Base-by-base conservation (phyloP, 257 asterid genomes). In the Plectranthus barbatus region DNA sequence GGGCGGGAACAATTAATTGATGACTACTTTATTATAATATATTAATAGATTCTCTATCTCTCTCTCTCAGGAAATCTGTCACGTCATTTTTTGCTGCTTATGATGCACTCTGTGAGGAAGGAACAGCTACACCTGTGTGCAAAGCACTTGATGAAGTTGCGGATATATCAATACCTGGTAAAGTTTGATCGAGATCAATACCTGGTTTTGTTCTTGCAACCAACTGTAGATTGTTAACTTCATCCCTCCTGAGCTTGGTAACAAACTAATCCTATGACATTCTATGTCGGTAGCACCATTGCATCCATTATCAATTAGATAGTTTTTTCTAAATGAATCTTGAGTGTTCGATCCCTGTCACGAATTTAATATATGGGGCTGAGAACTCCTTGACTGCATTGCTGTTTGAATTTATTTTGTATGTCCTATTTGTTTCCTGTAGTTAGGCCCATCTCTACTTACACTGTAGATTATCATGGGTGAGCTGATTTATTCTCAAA, bases 91-190 rank as follows among this genome's bases (percentile, higher is more conserved):
- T 92, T 76, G 95, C 95, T 80, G 91, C 85, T 36, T 92, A 50
- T 75, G 99, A 92, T 72, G 95, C 96, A 18, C 95, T 92, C 24
- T 79, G 99, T 60, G 99, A 92, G 77, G 99, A 92, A 80, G 99
- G 99, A 76, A 92, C 95, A 20, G 97, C 99, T 56, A 81, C 96
- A 56, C 8, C 94, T 49, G 96, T 92, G 45, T 89, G 97, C 68
- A 71, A 80, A 74, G 91, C 95, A 52, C 97, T 92, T 66, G 90
- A 85, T 47, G 99, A 89, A 72, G 84, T 92, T 73, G 89, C 99
- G 48, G 97, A 92, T 77, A 78, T 86, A 76, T 89, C 96, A 68
- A 71, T 92, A 29, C 88, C 97, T 40, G 99, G 99, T 86, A 74
- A 74, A 37, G 69, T 72, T 73, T 17, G 31, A 54, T 54, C 19